Conservation (phyloP, 495 filamentous ascomycete genomes). For the Xylaria longipes region DNA sequence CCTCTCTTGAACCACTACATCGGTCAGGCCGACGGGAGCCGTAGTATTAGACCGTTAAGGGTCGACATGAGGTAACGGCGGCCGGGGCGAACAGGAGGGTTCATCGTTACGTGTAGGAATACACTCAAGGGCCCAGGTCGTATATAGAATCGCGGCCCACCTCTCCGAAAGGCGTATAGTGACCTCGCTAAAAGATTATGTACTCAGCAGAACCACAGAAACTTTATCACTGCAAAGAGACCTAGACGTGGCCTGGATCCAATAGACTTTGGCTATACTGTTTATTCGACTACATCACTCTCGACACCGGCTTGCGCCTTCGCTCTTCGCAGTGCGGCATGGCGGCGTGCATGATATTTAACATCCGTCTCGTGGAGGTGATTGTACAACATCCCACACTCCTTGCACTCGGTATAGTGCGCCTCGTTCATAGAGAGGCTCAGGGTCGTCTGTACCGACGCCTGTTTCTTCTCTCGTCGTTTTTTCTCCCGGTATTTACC, state of each 20-base stretch:
- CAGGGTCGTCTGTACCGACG: conserved; percentile 52
- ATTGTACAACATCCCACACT: conserved; percentile 56
- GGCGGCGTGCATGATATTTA: conserved; percentile 49
- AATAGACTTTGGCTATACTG: background rate
- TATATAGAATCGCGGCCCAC: background rate
- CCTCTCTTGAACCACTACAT: background rate
- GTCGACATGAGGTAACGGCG: background rate
- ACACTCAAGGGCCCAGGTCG: background rate
- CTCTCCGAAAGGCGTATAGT: background rate
- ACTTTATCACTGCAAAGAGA: background rate
- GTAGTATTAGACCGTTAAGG: background rate
- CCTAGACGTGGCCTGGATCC: background rate
- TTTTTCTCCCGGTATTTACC: conserved; percentile 24
- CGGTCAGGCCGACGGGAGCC: background rate
- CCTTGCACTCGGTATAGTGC: conserved; percentile 51
- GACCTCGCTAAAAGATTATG: background rate
- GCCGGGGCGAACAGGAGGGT: background rate
- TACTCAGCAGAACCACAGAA: background rate
- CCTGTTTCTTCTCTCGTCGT: conserved; percentile 32
- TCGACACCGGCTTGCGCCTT: conserved; percentile 8
- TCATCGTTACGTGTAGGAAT: background rate
- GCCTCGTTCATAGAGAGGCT: conserved; percentile 46
- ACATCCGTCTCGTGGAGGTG: conserved; percentile 53
- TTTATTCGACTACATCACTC: conserved; percentile 5
- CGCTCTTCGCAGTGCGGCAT: conserved; percentile 38